These are phyloP conservation scores for Lecanosticta acicola DNA, from an alignment of 2,329 filamentous ascomycete species.

Conservation along the genomic window DNA sequence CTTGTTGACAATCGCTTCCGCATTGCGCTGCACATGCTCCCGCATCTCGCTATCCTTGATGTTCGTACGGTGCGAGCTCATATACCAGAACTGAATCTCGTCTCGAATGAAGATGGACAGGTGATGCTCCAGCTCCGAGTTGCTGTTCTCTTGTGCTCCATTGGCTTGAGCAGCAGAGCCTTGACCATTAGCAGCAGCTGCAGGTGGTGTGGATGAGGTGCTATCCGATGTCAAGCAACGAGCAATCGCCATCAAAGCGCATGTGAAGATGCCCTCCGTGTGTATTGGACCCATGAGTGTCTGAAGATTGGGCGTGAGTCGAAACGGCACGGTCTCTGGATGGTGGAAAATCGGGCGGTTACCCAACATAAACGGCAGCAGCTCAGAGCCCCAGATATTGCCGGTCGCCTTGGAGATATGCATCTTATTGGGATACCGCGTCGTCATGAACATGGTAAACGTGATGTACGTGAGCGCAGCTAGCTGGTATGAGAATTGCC, in stretches of 20 bases:
- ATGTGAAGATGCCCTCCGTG: conserved; percentile 93
- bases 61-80: conserved; percentile 62
- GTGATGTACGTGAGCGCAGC: conserved; percentile 97
- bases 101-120: conserved; percentile 92
- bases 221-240: conserved; percentile 80
- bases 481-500: conserved; percentile 93
- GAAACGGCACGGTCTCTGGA: conserved; percentile 92
- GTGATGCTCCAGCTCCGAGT: conserved; percentile 80
- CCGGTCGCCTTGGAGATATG: conserved; percentile 81
- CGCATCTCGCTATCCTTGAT: conserved; percentile 65
- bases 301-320: conserved; percentile 92
- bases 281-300: conserved; percentile 92
- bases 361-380: conserved; percentile 82
- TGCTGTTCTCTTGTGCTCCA: conserved; percentile 20
- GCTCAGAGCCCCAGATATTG: conserved; percentile 92
- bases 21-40: conserved; percentile 78
- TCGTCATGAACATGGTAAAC: conserved; percentile 95
- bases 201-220: conserved; percentile 19
- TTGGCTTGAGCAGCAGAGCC: conserved; percentile 9
- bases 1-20: conserved; percentile 84
- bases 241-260: conserved; percentile 91
- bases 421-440: conserved; percentile 92
- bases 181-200: conserved; percentile 27
- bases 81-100: conserved; percentile 97
- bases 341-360: conserved; percentile 89